Base-by-base conservation (phyloP, 2,329 filamentous ascomycete genomes). In the Cordyceps militaris region DNA sequence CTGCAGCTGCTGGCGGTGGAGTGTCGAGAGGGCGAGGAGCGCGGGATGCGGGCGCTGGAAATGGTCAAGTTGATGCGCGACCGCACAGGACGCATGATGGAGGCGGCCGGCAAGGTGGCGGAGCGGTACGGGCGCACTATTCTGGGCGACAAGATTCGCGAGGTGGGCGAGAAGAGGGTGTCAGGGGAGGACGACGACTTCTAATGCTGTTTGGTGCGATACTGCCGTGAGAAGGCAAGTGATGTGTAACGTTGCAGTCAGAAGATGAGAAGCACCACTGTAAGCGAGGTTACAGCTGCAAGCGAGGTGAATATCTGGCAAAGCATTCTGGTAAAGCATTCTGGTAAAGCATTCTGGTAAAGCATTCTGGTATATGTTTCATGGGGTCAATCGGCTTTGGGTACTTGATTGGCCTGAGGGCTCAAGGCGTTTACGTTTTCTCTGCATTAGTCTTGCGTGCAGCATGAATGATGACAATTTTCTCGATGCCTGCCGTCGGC, bases 31-130 rank as follows among this genome's bases (percentile, higher is more conserved):
- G 91, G 91, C 46, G 94, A 99, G 71, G 92, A 97, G 62, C 81
- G 88, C 30, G 93, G 92, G 6, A 97, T 97, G 91, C 91, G 93
- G 64, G 93, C 93, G 0, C 76, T 99, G 36, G 95, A 99, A 74
- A 82, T 97, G 66, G 94, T 96, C 30, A 79, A 82, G 61, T 77
- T 99, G 66, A 89, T 99, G 86, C 82, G 82, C 46, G 92, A 97
- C 74, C 79, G 84, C 47, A 88, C 84, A 60, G 93, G 93, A 19
- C 87, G 88, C 70, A 97, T 97, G 89, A 73, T 96, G 59, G 91
- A 97, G 70, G 89, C 93, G 4, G 94, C 94, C 1, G 84, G 85
- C 58, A 96, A 95, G 79, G 84, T 99, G 51, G 94, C 94, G 9
- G 84, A 88, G 68, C 79, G 93, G 64, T 99, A 95, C 74, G 89